Base-by-base conservation (phyloP, 179 eudicot genomes). In the Spergularia azorica region DNA sequence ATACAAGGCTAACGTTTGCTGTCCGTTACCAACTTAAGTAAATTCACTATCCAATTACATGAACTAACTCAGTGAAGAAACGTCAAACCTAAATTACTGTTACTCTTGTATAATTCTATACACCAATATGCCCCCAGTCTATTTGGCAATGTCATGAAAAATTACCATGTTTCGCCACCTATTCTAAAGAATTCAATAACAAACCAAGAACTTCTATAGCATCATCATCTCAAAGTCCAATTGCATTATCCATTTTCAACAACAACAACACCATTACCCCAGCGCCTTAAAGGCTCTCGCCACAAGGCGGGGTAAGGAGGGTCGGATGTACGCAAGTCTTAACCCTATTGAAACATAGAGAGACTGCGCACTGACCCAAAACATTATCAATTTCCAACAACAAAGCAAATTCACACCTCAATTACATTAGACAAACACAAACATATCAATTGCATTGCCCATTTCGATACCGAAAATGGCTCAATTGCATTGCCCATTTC, bases 61-160 rank as follows among this genome's bases (percentile, higher is more conserved):
- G 15, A 78, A 72, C 7, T 36, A 65, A 65, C 76, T 72, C 11
- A 26, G 38, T 21, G 13, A 61, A 1, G 64, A 20, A 61, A 61
- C 5, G 39, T 21, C 64, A 61, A 18, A 61, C 10, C 26, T 13
- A 61, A 61, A 61, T 32, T 59, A 59, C 11, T 59, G 15, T 16
- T 16, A 57, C 60, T 3, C 1, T 46, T 46, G 50, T 9, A 46
- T 46, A 46, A 46, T 46, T 46, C 50, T 1, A 46, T 6, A 46
- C 50, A 0, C 9, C 50, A 9, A 9, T 46, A 57, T 57, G 64
- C 64, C 64, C 64, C 64, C 2, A 32, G 67, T 63, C 32, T 13
- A 36, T 10, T 63, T 26, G n/a, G 15, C 48, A 41, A 63, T 11
- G 36, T 62, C 43, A 62, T 32, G 17, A 63, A 32, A 36, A 4